Conservation (phyloP, 2,329 filamentous ascomycete genomes). For the Fusarium falciforme region DNA sequence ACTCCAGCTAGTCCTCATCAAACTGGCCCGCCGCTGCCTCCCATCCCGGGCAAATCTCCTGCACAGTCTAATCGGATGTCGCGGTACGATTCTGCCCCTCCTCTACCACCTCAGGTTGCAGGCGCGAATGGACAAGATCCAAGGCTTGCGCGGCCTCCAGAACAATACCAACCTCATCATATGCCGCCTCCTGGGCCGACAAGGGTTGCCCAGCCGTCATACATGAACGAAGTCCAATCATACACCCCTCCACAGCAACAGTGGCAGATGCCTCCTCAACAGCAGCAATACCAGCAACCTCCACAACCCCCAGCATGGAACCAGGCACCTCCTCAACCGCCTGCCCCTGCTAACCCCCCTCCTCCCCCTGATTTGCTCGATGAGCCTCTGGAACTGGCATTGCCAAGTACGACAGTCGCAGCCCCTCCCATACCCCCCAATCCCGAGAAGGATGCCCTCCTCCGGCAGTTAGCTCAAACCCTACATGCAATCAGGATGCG, state of each 20-base stretch:
- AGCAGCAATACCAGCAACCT: constrained; percentile 34
- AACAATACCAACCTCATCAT: constrained; percentile 35
- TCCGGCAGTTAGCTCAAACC: constrained; percentile 78
- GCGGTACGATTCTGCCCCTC: constrained; percentile 61
- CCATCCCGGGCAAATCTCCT: constrained; percentile 29
- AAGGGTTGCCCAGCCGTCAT: constrained; percentile 26
- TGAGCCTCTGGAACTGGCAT: constrained; percentile 64
- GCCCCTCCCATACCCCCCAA: constrained; percentile 94
- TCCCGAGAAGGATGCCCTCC: constrained; percentile 90
- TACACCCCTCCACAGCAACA: constrained; percentile 36
- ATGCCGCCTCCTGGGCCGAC: constrained; percentile 22
- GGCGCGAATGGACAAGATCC: constrained; percentile 23
- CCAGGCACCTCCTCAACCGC: constrained; percentile 37
- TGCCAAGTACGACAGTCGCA: constrained; percentile 64
- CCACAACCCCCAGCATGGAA: constrained; percentile 43
- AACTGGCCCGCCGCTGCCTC: constrained; percentile 46
- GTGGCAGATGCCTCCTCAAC: constrained; percentile 37
- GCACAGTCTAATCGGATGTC: constrained; percentile 44
- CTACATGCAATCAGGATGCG: constrained; percentile 76
- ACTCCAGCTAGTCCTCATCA: constrained; percentile 38
- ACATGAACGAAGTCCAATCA: constrained; percentile 31
- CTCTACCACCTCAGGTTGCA: constrained; percentile 53
- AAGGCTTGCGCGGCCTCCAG: constrained; percentile 22
- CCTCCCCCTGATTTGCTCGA: constrained; percentile 66
- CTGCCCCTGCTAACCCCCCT: constrained; percentile 40